Base-by-base conservation (phyloP, 129 eudicot genomes). In the Saposhnikovia divaricata region DNA sequence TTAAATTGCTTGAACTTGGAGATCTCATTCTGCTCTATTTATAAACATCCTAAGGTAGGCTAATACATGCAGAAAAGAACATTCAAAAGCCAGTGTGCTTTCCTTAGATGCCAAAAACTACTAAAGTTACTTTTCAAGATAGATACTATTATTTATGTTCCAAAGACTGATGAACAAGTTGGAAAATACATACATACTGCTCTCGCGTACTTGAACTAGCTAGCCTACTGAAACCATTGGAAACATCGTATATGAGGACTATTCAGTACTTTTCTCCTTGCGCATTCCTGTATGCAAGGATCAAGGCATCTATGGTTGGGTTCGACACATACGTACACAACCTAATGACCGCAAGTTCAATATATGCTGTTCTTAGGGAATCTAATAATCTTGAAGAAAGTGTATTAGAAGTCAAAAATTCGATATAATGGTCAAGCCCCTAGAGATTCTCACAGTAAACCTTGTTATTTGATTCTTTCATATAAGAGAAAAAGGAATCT, bases 11-110 rank as follows among this genome's bases (percentile, higher is more conserved):
- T 85, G 84, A 78, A 80, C 82, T 57, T 79, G 39, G 84, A 83
- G 85, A 74, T 82, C 75, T 66, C 59, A 43, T 31, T 77, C 77
- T 74, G 77, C 86, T 83, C 93, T 87, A 90, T 90, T 85, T 90
- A 87, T 90, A 90, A 85, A 79, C 69, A 78, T 69, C 84, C 63
- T n/a, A 75, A n/a, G 78, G 80, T 77, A 44, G 82, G 71, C 86
- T 84, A 78, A 68, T 78, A 75, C 78, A 73, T 42, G 69, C 50
- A 76, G 77, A 71, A 78, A 81, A 82, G 89, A 82, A 82, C 93
- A 87, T 89, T 84, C 85, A 82, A 87, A 84, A 81, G 84, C 34
- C 77, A 44, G 12, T 46, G 50, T 84, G 87, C 91, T 90, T 80
- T 87, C 25, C 69, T 75, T 80, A 84, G 93, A 89, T 89, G 86